Base-by-base conservation (phyloP, 1,284 basidiomycete species). In the Naganishia liquefaciens region DNA sequence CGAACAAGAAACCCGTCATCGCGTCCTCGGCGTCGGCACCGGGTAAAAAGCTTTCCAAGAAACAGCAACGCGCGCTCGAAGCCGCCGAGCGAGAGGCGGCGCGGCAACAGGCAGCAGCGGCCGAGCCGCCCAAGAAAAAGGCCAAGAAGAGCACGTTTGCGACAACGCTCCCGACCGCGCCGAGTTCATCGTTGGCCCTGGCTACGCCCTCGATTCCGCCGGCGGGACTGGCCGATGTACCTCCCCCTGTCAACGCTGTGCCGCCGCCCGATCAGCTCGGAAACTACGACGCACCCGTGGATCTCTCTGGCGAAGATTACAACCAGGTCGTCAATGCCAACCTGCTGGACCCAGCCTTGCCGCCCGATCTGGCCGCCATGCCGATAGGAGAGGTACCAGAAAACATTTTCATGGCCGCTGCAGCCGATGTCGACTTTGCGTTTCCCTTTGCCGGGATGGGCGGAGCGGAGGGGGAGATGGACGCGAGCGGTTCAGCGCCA, bases 41-140 rank as follows among this genome's bases (percentile, higher is more conserved):
- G 37, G 27, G 40, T 5, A 62, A 62, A 21, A 62, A 62, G 25
- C 17, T 62, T 39, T 53, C 60, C 37, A 62, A 62, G 50, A 62
- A 62, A 25, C 50, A 52, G 55, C 55, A 65, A 49, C 25, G 28
- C 19, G 39, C 49, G 54, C 25, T 57, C 28, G 51, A 51, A 9
- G 55, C 55, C n/a, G 54, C 55, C 23, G 52, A 52, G 25, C 27
- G 44, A 43, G 54, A 65, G 28, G 53, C 40, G 25, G 55, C 42
- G 17, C 33, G 33, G 28, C 47, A 50, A 27, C 27, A 51, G 28
- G 54, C 54, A 28, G 44, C 54, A 5, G 49, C 40, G 3, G 63
- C 49, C 19, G 39, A 60, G 23, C 54, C 63, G 11, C 49, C 63
- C 17, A 65, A 60, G 49, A 65, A 65, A 44, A 65, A 65, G 50